Evolutionary conservation across 2,329 filamentous ascomycete genomes (phyloP).

Genomic region (Calycina herbarum): DNA sequence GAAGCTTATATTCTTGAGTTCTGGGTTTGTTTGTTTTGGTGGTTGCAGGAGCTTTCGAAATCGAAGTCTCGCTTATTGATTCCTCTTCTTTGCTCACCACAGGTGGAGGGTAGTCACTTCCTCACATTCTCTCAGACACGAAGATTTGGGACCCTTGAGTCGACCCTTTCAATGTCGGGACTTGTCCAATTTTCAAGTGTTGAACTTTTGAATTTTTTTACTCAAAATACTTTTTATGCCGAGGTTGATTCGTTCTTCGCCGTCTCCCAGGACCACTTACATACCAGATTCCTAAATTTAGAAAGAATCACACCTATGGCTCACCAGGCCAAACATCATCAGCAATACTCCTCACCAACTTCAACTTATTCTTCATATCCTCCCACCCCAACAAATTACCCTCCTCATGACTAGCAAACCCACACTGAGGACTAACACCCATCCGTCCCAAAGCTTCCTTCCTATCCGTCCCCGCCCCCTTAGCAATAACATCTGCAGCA

Average conservation of each 20-base stretch:
- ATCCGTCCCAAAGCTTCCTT: slow-evolving; percentile 71
- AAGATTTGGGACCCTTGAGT: too few species aligned
- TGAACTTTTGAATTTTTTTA: background rate
- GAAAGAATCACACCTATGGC: slow-evolving; percentile 14
- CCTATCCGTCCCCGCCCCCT: slow-evolving; percentile 62
- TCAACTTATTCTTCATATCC: slow-evolving; percentile 73
- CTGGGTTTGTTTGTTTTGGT: too few species aligned
- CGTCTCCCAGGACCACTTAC: background rate
- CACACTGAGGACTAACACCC: slow-evolving; percentile 70
- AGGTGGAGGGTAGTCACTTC: too few species aligned
- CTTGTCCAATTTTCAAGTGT: background rate
- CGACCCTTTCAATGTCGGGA: too few species aligned
- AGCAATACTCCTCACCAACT: slow-evolving; percentile 69
- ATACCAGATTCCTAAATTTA: background rate
- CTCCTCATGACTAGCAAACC: slow-evolving; percentile 66
- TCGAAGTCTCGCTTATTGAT: too few species aligned
- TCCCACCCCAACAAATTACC: slow-evolving; percentile 71
- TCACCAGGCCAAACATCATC: slow-evolving; percentile 64
- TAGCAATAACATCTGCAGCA: slow-evolving; percentile 69
- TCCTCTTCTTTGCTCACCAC: too few species aligned
- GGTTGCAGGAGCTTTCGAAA: too few species aligned
- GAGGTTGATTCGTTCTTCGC: slow-evolving; percentile 6
- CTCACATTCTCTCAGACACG: too few species aligned
- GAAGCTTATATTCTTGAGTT: too few species aligned
- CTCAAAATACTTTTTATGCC: background rate